Evolutionary conservation across 164 flowering plant species (phyloP), one percentile per base, ranked within the genome.

Genomic region (Akebia trifoliata): DNA sequence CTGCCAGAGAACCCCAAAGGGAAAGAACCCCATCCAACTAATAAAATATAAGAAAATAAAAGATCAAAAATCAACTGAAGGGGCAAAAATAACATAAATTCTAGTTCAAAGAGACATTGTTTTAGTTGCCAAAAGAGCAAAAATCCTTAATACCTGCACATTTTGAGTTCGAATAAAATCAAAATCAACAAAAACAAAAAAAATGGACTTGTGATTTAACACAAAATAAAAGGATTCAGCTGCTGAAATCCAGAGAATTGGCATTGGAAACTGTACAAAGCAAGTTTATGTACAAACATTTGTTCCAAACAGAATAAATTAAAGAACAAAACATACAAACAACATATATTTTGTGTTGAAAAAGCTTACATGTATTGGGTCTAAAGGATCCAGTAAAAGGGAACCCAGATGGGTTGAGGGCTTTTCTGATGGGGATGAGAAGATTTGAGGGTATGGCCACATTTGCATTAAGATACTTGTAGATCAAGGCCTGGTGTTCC

Each of bases 1-100:
- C 67, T 90, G 66, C 79, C 73, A 2, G 95, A 76, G 73, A 73
- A 85, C 17, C 97, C 94, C 50, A 84, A 76, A 77, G 89, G 95
- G 75, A 83, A 85, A 65, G 85, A 50, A 4, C 98, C 93, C 96
- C 98, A 93, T 68, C 94, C 91, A 72, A 78, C 91, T 89, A 54
- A 18, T 14, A 17, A 42, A 50, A 68, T 21, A 57, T 1, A 50
- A 15, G 12, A 18, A 37, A 17, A 46, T 26, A 63, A 7, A 53
- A n/a, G n/a, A n/a, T 7, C 24, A 6, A n/a, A 15, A 29, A 37
- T 5, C 40, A 31, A 31, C 31, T 26, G 34, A 36, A 36, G 25
- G n/a, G n/a, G n/a, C n/a, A 8, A 22, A 34, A 40, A 56, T 10
- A 20, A 4, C n/a, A 30, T 15, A 26, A 6, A 15, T 38, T 18